phyloP scores from a whole-genome alignment of 345 rosid genomes.

The Camelina hispida region DNA sequence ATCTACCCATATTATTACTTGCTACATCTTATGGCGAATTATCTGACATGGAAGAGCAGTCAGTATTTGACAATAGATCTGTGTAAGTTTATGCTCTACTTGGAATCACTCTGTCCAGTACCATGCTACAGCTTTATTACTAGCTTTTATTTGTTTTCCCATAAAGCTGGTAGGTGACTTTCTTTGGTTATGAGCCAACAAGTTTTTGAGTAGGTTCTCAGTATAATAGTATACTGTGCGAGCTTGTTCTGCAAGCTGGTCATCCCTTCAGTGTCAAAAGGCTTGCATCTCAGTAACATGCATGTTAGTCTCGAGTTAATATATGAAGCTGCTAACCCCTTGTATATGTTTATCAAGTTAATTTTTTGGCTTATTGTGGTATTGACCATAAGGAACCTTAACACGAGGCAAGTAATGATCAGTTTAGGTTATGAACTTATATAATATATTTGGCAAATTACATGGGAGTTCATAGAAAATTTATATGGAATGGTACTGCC shows the following conservation, averaged over 20 bases:
- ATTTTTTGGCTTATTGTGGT: slow-evolving; percentile 7
- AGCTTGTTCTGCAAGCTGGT: slow-evolving; percentile 4
- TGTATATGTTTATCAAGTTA: slow-evolving; percentile 20
- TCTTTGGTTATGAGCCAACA: not conserved
- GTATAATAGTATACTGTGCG: not conserved
- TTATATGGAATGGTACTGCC: not conserved
- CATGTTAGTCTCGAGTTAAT: slow-evolving; percentile 18
- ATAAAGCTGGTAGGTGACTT: slow-evolving; percentile 10
- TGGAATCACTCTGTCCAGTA: not conserved
- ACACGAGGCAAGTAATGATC: slow-evolving; percentile 2
- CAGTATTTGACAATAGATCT: slow-evolving; percentile 71
- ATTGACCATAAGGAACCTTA: not conserved
- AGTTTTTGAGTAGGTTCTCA: slow-evolving; percentile 7
- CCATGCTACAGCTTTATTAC: not conserved
- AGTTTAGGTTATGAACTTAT: not conserved
- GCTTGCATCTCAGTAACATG: slow-evolving; percentile 19
- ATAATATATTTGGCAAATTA: slow-evolving; percentile 1
- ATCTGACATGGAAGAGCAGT: slow-evolving; percentile 60
- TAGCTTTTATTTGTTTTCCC: slow-evolving; percentile 11
- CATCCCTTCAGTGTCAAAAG: slow-evolving; percentile 10
- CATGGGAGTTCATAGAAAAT: not conserved
- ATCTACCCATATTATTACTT: slow-evolving; percentile 79
- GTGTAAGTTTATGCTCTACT: slow-evolving; percentile 60
- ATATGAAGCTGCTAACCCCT: slow-evolving; percentile 22
- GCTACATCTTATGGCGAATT: slow-evolving; percentile 69